Evolutionary conservation across 108 stramenopile genomes (phyloP).

Genomic region (Chaetoceros muelleri): DNA sequence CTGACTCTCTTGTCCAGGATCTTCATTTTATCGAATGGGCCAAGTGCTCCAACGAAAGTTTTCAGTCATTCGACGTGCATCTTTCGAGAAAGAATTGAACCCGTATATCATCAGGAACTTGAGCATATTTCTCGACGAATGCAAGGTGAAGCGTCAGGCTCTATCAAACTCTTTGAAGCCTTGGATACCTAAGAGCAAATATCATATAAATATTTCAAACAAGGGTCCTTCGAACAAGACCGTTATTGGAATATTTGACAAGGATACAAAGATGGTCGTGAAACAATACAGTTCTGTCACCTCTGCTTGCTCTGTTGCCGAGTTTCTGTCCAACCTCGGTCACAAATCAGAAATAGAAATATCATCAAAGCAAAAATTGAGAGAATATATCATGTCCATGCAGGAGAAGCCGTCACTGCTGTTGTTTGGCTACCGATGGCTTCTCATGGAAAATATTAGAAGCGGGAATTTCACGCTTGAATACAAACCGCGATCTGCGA

Average conservation of each 20-base stretch:
- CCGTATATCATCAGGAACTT: conserved; percentile 26
- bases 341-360: conserved; percentile 42
- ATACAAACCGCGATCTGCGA: too few relatives aligned
- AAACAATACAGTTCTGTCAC: conserved; percentile 53
- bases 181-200: conserved; percentile 17
- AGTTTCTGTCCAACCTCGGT: conserved; percentile 27
- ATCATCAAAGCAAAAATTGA: conserved; percentile 17
- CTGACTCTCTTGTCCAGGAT: conserved; percentile 6
- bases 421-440: conserved; percentile 70
- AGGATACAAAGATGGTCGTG: conserved; percentile 48
- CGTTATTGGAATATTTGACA: conserved; percentile 61
- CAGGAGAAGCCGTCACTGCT: conserved; percentile 22
- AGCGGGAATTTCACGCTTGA: too few relatives aligned
- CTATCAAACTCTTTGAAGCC: background rate
- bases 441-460: conserved; percentile 41
- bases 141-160: conserved; percentile 9
- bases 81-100: conserved; percentile 28
- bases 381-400: conserved; percentile 9
- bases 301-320: conserved; percentile 28
- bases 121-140: conserved; percentile 19
- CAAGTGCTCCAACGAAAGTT: conserved; percentile 38
- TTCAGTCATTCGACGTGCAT: conserved; percentile 18
- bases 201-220: conserved; percentile 15
- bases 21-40: conserved; percentile 57
- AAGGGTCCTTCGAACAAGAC: conserved; percentile 4